Evolutionary conservation across 2,329 filamentous ascomycete genomes (phyloP).

Genomic region (Microsporum ferrugineum): DNA sequence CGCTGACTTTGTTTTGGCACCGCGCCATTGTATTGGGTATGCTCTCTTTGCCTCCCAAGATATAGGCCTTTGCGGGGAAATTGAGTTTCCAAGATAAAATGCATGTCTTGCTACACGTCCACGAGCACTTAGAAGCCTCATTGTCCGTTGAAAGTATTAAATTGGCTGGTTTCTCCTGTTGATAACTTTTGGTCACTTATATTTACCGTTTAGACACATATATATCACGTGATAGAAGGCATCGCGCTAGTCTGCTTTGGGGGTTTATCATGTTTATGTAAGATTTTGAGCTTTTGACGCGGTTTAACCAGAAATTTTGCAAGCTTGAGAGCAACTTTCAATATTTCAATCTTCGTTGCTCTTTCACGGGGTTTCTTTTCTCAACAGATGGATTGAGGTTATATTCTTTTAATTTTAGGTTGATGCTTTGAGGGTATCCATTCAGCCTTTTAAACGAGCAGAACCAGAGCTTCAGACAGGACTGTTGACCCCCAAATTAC

Average conservation of each 20-base stretch:
- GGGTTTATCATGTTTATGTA: neutral
- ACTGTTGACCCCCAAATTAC: neutral
- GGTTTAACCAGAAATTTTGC: neutral
- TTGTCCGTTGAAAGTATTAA: neutral
- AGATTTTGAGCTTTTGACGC: neutral
- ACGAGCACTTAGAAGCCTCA: neutral
- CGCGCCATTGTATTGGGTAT: slow-evolving; percentile 14
- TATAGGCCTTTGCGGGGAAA: neutral
- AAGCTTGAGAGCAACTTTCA: slow-evolving; percentile 1
- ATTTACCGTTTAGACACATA: neutral
- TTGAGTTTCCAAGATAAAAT: neutral
- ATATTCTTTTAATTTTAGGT: neutral
- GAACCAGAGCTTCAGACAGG: neutral
- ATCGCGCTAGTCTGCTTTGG: neutral
- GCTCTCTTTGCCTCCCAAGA: neutral
- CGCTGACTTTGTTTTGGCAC: slow-evolving; percentile 29
- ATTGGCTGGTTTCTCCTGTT: neutral
- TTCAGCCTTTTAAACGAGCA: neutral
- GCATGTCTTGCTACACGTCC: neutral
- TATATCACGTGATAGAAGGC: neutral
- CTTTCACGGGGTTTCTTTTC: neutral
- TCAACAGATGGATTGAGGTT: neutral
- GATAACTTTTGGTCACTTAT: neutral
- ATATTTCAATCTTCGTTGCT: neutral
- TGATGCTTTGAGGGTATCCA: neutral